Base-by-base conservation (phyloP, 768 basidiomycete species). In the Suillus discolor region DNA sequence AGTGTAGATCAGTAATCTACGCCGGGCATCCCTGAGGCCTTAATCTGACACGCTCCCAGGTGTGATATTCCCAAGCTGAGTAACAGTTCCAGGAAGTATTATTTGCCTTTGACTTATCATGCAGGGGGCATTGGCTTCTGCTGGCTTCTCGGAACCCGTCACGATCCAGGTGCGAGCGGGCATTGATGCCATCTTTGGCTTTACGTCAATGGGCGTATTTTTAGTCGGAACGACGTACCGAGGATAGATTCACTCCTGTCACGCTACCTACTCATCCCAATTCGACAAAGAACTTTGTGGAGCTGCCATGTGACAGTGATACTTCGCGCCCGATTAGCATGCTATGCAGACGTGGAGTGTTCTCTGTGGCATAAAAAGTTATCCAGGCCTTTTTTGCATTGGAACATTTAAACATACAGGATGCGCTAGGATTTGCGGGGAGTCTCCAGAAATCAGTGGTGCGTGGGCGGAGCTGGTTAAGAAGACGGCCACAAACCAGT, bases 101-200 rank as follows among this genome's bases (percentile, higher is more conserved):
- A 87, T 68, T 74, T 90, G 2, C 89, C 91, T 1, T 93, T 90
- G 12, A 91, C 91, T 1, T 92, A 88, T 74, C 80, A 83, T 23
- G 80, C 87, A 0, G 86, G 91, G 88, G 1, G 96, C 95, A 73
- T 97, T 97, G 5, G 89, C 91, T 62, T 81, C 79, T 9, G 92
- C 90, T 60, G n/a, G 23, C 47, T 49, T 23, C 23, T 15, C 4
- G 12, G 13, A 84, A 68, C 86, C 89, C 28, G 89, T 81, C 64
- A 95, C 90, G 55, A 98, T 87, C 92, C 92, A 94, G 6, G 73
- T 97, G 89, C 41, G 97, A 80, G 18, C 93, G 83, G 15, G 81
- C 89, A 13, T 87, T 85, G 67, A 97, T 86, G 13, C 82, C 77
- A 25, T 81, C 75, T 74, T 97, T 97, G 68, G 80, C 82, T 51